These are phyloP conservation scores for Lagerstroemia fauriei DNA, from an alignment of 441 rosid species.

Conservation along the genomic window DNA sequence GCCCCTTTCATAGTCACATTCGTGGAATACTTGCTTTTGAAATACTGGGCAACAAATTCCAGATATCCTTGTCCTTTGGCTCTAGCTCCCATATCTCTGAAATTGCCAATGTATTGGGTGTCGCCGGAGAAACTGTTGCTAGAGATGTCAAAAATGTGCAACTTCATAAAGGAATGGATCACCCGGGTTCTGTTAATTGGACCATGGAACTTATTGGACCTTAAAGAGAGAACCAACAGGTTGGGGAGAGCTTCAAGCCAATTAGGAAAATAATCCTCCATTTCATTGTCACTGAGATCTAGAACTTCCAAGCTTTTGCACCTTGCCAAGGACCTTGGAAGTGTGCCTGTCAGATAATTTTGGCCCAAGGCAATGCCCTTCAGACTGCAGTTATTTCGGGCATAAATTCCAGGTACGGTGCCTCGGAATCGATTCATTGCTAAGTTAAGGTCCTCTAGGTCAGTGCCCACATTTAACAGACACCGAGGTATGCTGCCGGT, in stretches of 20 bases:
- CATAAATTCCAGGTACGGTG: not conserved
- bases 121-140: not conserved
- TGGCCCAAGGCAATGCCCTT: not conserved
- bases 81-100: not conserved
- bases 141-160: conserved; percentile 6
- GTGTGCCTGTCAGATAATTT: not conserved
- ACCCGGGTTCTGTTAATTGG: not conserved
- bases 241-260: conserved; percentile 1
- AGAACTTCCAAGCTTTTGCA: not conserved
- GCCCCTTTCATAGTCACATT: conserved; percentile 3
- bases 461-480: not conserved
- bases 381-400: not conserved
- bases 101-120: not conserved
- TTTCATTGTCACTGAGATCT: not conserved
- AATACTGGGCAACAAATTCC: not conserved
- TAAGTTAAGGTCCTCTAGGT: not conserved
- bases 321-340: not conserved
- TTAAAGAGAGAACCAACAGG: not conserved
- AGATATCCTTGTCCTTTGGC: not conserved
- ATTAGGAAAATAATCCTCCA: not conserved
- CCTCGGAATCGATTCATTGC: not conserved
- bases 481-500: not conserved
- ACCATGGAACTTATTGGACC: conserved; percentile 5
- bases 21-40: not conserved
- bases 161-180: not conserved